Evolutionary conservation across 1,139 yeast species (phyloP).

Genomic region (Scheffersomyces parashehatae): DNA sequence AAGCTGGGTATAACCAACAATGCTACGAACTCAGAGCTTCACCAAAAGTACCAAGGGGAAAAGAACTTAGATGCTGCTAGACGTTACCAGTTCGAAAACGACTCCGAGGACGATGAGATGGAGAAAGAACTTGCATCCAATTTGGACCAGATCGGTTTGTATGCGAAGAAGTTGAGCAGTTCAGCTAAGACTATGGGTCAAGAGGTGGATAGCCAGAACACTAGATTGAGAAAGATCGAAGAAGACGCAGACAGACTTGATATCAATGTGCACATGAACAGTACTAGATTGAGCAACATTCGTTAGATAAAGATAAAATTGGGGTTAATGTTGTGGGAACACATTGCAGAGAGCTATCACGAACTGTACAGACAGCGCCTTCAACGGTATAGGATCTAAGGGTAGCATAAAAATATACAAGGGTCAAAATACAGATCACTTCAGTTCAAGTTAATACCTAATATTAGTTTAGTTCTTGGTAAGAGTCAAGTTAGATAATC

Average conservation of each 20-base stretch:
- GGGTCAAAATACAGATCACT: too few species aligned
- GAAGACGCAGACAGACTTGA: conserved; percentile 59
- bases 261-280: conserved; percentile 54
- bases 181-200: conserved; percentile 48
- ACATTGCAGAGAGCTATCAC: too few species aligned
- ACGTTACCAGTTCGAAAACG: conserved; percentile 53
- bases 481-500: too few species aligned
- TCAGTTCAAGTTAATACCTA: too few species aligned
- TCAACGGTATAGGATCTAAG: too few species aligned
- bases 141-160: conserved; percentile 52
- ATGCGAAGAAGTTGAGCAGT: conserved; percentile 43
- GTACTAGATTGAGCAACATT: conserved; percentile 45
- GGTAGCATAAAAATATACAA: too few species aligned
- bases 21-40: conserved; percentile 40
- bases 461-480: too few species aligned
- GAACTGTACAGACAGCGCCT: too few species aligned
- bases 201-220: conserved; percentile 54
- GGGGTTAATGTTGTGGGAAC: background rate
- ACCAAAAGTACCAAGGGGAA: conserved; percentile 53
- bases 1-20: conserved; percentile 42
- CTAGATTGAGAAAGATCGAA: conserved; percentile 49
- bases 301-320: conserved; percentile 18
- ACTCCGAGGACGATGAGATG: conserved; percentile 60
- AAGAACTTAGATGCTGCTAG: conserved; percentile 48
- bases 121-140: conserved; percentile 57